These are phyloP conservation scores for Fusarium zealandicum DNA, from an alignment of 2,329 filamentous ascomycete genomes.

Conservation along the genomic window DNA sequence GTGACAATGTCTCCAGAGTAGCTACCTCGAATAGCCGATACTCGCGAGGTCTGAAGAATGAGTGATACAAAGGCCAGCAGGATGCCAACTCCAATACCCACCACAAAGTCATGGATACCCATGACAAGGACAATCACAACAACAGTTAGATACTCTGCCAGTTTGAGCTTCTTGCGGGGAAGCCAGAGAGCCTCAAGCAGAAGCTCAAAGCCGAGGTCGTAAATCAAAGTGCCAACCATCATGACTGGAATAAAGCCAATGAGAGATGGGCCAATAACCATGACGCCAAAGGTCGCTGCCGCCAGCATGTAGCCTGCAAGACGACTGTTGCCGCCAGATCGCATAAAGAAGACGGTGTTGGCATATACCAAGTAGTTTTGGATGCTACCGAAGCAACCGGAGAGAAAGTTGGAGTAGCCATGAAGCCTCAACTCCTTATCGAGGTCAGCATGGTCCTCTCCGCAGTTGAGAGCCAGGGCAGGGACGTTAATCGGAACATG, in stretches of 20 bases:
- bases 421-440: constrained; percentile 92
- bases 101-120: constrained; percentile 96
- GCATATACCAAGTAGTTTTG: constrained; percentile 98
- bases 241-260: constrained; percentile 96
- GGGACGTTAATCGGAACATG: constrained; percentile 99
- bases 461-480: constrained; percentile 85
- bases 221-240: constrained; percentile 95
- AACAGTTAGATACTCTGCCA: constrained; percentile 88
- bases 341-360: constrained; percentile 96
- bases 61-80: constrained; percentile 89
- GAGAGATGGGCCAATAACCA: constrained; percentile 84
- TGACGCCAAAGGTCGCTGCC: constrained; percentile 77
- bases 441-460: constrained; percentile 90
- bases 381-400: constrained; percentile 86
- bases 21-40: constrained; percentile 87
- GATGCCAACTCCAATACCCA: constrained; percentile 91
- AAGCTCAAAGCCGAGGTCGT: constrained; percentile 91
- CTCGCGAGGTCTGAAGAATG: constrained; percentile 88
- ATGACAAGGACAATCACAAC: constrained; percentile 91
- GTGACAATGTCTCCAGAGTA: constrained; percentile 89
- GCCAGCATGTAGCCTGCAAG: constrained; percentile 88
- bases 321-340: constrained; percentile 86
- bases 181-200: constrained; percentile 87
- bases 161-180: constrained; percentile 86
- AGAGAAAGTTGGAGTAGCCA: constrained; percentile 90